Evolutionary conservation across 192 early-diverging fungal species (phyloP).

Genomic region (Podila verticillata): DNA sequence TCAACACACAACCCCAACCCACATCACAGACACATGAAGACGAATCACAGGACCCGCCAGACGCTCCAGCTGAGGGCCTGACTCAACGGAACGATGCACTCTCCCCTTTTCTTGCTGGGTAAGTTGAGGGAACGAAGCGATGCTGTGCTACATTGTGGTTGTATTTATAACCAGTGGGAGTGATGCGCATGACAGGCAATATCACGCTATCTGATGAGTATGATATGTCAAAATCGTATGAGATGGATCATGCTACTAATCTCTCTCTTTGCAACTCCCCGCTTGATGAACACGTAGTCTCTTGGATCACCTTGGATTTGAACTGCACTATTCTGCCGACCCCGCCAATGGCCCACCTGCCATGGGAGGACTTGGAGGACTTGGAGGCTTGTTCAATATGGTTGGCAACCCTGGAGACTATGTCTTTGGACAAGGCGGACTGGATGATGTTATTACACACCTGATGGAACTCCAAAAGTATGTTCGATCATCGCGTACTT

Average conservation of each 20-base stretch:
- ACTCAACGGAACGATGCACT: not conserved
- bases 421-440: constrained; percentile 81
- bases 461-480: constrained; percentile 79
- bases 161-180: constrained; percentile 4
- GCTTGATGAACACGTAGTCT: constrained; percentile 6
- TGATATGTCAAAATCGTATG: no score
- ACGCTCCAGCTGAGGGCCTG: not conserved
- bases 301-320: constrained; percentile 19
- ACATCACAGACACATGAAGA: not conserved
- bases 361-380: constrained; percentile 14
- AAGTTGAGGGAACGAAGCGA: not conserved
- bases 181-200: no score
- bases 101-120: not conserved
- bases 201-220: not conserved
- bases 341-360: not conserved
- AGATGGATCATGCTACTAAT: not conserved
- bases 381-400: constrained; percentile 38
- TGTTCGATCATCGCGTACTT: not conserved
- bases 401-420: constrained; percentile 80
- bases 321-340: not conserved
- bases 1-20: not conserved
- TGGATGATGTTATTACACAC: constrained; percentile 92
- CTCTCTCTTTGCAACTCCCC: no score
- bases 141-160: no score
- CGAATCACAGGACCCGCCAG: constrained; percentile 2